Conservation (phyloP, 1,139 yeast species). For the Tardiomyces blankii region DNA sequence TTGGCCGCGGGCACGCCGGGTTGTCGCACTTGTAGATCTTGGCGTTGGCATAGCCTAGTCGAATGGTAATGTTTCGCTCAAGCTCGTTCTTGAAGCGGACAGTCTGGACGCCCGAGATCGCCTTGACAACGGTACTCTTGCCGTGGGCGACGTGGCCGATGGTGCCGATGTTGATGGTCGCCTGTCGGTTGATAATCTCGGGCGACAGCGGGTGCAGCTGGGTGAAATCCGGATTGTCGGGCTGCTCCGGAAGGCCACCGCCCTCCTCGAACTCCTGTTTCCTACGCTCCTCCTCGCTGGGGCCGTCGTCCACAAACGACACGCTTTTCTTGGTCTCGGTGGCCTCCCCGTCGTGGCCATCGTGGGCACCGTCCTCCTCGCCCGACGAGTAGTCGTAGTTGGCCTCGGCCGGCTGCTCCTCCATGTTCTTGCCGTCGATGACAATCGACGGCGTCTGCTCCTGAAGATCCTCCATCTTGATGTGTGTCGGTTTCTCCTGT, state of each 20-base stretch:
- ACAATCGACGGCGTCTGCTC: constrained; percentile 36
- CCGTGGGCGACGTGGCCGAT: constrained; percentile 99
- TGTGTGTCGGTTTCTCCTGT: neutral
- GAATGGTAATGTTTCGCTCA: constrained; percentile 97
- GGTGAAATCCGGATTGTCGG: constrained; percentile 73
- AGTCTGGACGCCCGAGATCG: constrained; percentile 97
- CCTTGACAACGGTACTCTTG: constrained; percentile 96
- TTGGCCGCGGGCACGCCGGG: constrained; percentile 85
- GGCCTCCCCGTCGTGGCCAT: constrained; percentile 38
- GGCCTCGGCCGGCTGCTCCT: constrained; percentile 30
- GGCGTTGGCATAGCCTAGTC: constrained; percentile 97
- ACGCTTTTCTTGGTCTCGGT: constrained; percentile 55
- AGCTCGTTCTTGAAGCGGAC: constrained; percentile 97
- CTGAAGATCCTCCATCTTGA: constrained; percentile 1
- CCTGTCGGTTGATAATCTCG: constrained; percentile 96
- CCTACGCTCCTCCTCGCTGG: constrained; percentile 52
- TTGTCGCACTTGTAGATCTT: constrained; percentile 91
- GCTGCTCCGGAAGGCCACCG: constrained; percentile 96
- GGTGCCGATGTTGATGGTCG: constrained; percentile 97
- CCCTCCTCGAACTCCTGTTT: constrained; percentile 91
- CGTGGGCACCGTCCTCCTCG: constrained; percentile 40
- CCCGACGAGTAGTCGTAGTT: constrained; percentile 7
- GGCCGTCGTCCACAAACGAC: constrained; percentile 57
- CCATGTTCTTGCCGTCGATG: constrained; percentile 57
- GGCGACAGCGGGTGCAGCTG: constrained; percentile 78